Conservation (phyloP, 345 rosid species). For the Moringa oleifera region DNA sequence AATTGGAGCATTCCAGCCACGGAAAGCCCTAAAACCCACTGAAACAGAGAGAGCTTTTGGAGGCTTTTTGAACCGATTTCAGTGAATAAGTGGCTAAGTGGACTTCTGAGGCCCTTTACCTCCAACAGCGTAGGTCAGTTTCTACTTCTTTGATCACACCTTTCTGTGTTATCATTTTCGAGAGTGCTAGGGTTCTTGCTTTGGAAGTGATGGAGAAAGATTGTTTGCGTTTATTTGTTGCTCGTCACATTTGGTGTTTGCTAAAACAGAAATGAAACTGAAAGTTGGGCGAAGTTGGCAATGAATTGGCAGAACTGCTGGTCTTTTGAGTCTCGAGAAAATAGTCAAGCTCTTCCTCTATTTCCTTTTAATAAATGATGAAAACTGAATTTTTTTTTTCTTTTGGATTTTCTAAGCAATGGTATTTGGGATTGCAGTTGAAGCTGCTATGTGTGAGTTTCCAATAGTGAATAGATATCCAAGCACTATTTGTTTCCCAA, state of each 20-base stretch:
- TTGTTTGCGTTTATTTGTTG: background rate
- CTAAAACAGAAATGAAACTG: background rate
- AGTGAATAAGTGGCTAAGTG: background rate
- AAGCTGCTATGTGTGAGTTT: background rate
- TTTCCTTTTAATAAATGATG: too few relatives aligned
- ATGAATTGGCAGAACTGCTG: conserved; percentile 2
- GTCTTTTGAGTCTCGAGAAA: background rate
- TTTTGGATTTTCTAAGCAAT: background rate
- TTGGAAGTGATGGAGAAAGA: background rate
- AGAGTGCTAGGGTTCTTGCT: background rate
- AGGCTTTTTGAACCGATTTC: too few relatives aligned
- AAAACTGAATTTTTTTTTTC: too few relatives aligned
- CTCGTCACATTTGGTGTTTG: background rate
- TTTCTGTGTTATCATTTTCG: background rate
- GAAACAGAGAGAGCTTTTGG: too few relatives aligned
- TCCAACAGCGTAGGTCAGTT: conserved; percentile 9
- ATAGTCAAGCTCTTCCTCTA: background rate
- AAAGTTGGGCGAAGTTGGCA: background rate
- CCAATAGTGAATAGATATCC: background rate
- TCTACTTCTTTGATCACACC: background rate
- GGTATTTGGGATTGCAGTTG: background rate
- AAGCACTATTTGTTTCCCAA: background rate
- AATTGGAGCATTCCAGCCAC: background rate
- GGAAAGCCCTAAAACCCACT: conserved; percentile 10
- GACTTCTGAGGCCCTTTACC: background rate